Base-by-base conservation (phyloP, 306 rosid species). In the Albizia julibrissin region DNA sequence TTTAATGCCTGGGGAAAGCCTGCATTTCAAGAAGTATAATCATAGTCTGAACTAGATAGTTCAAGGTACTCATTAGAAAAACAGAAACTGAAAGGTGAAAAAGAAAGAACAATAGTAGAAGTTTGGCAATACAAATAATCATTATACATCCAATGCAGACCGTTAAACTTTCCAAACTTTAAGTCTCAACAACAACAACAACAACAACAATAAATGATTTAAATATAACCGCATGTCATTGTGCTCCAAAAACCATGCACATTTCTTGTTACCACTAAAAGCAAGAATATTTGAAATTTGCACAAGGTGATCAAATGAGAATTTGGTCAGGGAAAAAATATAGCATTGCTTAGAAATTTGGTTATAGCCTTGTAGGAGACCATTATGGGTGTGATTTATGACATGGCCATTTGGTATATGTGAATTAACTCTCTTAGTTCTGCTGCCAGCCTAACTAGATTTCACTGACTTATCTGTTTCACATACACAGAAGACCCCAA, bases 1-100 rank as follows among this genome's bases (percentile, higher is more conserved):
- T 22, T 89, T 87, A 26, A 95, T 93, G 72, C 99, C 99, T 27
- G 93, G 98, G 69, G 98, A 91, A 84, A 93, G 93, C 91, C 99
- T 93, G 80, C 87, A 88, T 46, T 78, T 47, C 52, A 56, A 81
- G 74, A 73, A 62, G 56, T 58, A 69, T 33, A 79, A 81, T 69
- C 73, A 74, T 69, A 72, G 43, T 85, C 73, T 37, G 70, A 82
- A 79, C 19, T 42, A 68, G 22, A 34, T 72, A 12, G 22, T 42
- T 71, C 83, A 79, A 31, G 69, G 69, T 39, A 74, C 70, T 37
- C 29, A n/a, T 11, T 44, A 68, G 43, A 61, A 13, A 69, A 77
- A 78, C 37, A 61, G 16, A 27, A 43, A 44, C 58, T 42, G 67
- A 76, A 84, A 42, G 15, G 44, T 33, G 21, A 42, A 69, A 69